Evolutionary conservation across 768 basidiomycete species (phyloP).

Genomic region (Rhodotorula paludigena): DNA sequence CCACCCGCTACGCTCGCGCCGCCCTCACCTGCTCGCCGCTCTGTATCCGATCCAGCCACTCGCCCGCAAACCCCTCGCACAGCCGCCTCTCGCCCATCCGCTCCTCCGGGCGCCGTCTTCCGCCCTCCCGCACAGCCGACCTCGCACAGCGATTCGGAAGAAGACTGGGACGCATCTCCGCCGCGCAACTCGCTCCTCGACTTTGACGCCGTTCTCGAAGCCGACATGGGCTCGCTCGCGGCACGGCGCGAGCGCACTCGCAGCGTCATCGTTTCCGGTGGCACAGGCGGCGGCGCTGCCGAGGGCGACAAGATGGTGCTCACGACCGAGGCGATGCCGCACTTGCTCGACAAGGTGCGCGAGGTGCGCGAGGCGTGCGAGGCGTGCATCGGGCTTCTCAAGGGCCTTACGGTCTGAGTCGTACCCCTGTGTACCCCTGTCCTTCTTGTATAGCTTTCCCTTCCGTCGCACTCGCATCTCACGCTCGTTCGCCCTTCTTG

Average conservation of each 20-base stretch:
- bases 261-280: background rate
- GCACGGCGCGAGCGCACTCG: background rate
- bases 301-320: conserved; percentile 13
- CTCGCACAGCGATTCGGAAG: background rate
- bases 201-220: background rate
- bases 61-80: background rate
- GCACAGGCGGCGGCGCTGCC: background rate
- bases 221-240: no score
- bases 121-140: background rate
- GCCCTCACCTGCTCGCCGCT: conserved; percentile 2
- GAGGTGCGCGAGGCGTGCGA: conserved; percentile 32
- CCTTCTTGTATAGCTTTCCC: no score
- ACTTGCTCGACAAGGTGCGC: conserved; percentile 24
- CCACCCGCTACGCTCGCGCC: background rate
- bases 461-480: no score
- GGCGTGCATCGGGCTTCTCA: conserved; percentile 19
- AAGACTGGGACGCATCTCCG: conserved; percentile 25
- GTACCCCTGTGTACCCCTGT: no score
- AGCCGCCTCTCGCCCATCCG: background rate
- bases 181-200: conserved; percentile 4
- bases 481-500: no score
- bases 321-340: conserved; percentile 38
- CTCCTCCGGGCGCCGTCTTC: background rate
- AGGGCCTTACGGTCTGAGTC: conserved; percentile 21
- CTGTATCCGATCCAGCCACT: conserved; percentile 18